Percentiles rank a stretch among this genome's conserved stretches.
These are phyloP conservation scores for Capsicum pubescens DNA, from an alignment of 257 asterid species.

Conservation along the genomic window DNA sequence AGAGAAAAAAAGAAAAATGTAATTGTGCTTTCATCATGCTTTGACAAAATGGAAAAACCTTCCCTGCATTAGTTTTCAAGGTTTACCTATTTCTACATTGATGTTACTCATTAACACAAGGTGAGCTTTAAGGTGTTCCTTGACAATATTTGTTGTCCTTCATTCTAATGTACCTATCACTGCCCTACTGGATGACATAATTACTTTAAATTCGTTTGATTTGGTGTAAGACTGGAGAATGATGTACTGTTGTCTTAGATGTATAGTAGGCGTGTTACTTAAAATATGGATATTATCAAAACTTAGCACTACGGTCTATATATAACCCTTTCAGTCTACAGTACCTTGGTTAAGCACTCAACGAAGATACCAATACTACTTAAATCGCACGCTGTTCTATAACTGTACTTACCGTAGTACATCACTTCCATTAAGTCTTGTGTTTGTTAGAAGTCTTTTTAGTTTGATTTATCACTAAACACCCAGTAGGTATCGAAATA, in stretches of 20 bases:
- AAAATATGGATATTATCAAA: not conserved
- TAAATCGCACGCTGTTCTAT: not conserved
- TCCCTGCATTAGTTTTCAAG: not conserved
- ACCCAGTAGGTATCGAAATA: not conserved
- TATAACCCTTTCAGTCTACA: not conserved
- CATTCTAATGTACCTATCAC: not conserved
- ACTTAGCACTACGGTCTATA: not conserved
- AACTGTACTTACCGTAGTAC: not conserved
- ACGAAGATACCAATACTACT: not conserved
- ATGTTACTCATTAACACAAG: slow-evolving; percentile 16
- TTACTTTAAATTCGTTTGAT: not conserved
- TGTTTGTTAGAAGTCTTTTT: not conserved
- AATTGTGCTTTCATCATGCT: not conserved
- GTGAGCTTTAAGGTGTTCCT: not conserved
- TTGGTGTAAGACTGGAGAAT: not conserved
- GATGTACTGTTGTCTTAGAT: not conserved
- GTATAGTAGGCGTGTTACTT: not conserved
- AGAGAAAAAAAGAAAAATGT: not conserved
- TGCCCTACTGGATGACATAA: not conserved
- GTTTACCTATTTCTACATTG: not conserved
- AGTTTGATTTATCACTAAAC: not conserved
- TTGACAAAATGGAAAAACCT: not conserved
- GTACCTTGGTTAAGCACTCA: not conserved
- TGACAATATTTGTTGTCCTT: not conserved
- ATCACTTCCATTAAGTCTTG: not conserved